Percentiles rank a stretch among this genome's conserved stretches.
phyloP scores from a whole-genome alignment of 73 alveolate genomes.

The Paraurostyla sp. region DNA sequence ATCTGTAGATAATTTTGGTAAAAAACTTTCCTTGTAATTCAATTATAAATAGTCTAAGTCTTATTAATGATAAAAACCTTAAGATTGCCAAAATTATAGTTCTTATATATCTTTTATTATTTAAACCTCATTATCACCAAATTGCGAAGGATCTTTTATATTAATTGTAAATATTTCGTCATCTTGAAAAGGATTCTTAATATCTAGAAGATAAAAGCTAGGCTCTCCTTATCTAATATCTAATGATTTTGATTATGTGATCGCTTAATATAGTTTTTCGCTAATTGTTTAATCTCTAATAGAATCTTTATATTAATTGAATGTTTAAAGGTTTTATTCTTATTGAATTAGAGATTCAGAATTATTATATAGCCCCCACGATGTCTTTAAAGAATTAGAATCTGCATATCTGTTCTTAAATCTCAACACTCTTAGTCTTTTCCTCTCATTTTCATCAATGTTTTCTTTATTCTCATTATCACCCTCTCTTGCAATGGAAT shows the following conservation, averaged over 20 bases:
- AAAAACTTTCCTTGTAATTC: background rate
- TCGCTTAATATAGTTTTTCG: background rate
- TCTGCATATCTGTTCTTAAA: background rate
- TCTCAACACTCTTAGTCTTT: conserved; percentile 7
- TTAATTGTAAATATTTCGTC: conserved; percentile 15
- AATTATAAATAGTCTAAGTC: background rate
- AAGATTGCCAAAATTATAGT: background rate
- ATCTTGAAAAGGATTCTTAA: background rate
- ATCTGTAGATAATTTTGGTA: too few species aligned
- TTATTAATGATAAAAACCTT: conserved; percentile 3
- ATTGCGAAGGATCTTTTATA: background rate
- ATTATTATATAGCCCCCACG: too few species aligned
- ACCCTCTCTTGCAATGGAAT: background rate
- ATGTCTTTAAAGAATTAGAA: background rate
- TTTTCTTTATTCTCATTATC: conserved; percentile 34
- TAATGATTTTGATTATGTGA: background rate
- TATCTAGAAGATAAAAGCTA: background rate
- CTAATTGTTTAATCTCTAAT: background rate
- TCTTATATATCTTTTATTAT: background rate
- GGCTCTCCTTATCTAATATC: conserved; percentile 50
- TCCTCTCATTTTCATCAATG: conserved; percentile 20
- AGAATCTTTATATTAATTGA: background rate
- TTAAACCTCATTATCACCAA: background rate
- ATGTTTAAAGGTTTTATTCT: background rate
- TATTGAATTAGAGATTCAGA: background rate